Percentiles rank a stretch among this genome's conserved stretches.
These are phyloP conservation scores for Silene conica DNA, from an alignment of 148 eudicot genomes.

Conservation along the genomic window DNA sequence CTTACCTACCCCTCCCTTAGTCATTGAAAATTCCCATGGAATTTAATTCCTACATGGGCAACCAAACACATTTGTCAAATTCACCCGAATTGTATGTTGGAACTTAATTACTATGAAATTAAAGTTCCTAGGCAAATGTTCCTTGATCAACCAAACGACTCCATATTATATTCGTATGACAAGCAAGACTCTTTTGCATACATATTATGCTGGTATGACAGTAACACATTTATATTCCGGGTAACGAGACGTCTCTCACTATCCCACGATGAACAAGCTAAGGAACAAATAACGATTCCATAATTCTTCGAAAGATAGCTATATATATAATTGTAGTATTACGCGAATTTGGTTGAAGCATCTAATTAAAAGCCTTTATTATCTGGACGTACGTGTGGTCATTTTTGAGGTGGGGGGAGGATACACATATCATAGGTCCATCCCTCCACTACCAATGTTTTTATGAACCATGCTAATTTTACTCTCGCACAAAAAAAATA, in stretches of 20 bases:
- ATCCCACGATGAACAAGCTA: background rate
- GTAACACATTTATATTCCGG: background rate
- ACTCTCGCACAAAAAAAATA: too few relatives aligned
- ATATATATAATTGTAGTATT: background rate
- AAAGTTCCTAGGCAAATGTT: too few relatives aligned
- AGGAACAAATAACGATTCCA: background rate
- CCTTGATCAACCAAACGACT: too few relatives aligned
- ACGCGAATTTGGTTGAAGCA: slow-evolving; percentile 21
- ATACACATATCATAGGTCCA: slow-evolving; percentile 20
- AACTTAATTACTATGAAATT: too few relatives aligned
- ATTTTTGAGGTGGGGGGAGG: slow-evolving; percentile 21
- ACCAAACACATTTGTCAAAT: too few relatives aligned
- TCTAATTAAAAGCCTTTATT: slow-evolving; percentile 16
- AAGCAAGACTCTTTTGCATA: too few relatives aligned
- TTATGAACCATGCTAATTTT: too few relatives aligned
- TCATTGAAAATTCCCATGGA: too few relatives aligned
- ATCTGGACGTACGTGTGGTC: slow-evolving; percentile 21
- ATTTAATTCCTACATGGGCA: too few relatives aligned
- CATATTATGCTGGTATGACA: background rate
- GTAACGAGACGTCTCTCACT: background rate
- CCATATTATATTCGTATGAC: too few relatives aligned
- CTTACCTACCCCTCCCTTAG: too few relatives aligned
- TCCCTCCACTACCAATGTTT: slow-evolving; percentile 13
- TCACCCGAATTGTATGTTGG: too few relatives aligned
- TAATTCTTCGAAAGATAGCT: background rate